Base-by-base conservation (phyloP, 352 stramenopile genomes). In the Phytophthora chlamydospora region DNA sequence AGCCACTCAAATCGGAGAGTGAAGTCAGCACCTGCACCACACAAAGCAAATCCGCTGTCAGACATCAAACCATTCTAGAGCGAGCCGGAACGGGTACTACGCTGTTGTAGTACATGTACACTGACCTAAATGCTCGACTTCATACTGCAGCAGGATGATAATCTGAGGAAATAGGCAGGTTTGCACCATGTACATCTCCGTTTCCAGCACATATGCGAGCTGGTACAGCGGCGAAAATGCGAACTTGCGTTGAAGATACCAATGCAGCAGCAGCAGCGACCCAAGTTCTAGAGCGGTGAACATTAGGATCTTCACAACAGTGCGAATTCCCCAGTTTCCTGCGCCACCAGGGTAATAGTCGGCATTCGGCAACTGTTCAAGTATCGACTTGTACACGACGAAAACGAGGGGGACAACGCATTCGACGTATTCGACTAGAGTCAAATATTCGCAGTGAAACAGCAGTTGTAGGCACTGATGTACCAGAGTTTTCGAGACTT, bases 171-270 rank as follows among this genome's bases (percentile, higher is more conserved):
- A 55, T 1, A 45, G 35, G 14, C 7, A 29, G 12, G 53, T 29
- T 24, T 62, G 53, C 6, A 61, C 24, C 8, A 33, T 19, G 9
- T 33, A 50, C 34, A 53, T 40, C 16, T 78, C 66, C 0, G 41
- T 70, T 41, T 72, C 52, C 13, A 81, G 46, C 35, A 78, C 69
- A 17, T 78, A 82, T 14, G 45, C 62, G 13, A 82, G 53, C 16
- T 75, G 66, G 10, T 57, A 41, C 3, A 76, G 31, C 5, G 66
- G 45, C 6, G 64, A 73, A 14, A 82, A 47, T 3, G 16, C 27
- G 5, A 79, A 65, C 38, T 68, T 68, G 11, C 59, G 58, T 17
- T 68, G 14, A 4, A 82, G 35, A 42, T 71, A 21, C 5, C 52
- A 2, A 16, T 62, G 60, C 9, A 82, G 38, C 1, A 14, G 11